phyloP scores from a whole-genome alignment of 805 yeast species.

The Wickerhamiella allomyrinae region DNA sequence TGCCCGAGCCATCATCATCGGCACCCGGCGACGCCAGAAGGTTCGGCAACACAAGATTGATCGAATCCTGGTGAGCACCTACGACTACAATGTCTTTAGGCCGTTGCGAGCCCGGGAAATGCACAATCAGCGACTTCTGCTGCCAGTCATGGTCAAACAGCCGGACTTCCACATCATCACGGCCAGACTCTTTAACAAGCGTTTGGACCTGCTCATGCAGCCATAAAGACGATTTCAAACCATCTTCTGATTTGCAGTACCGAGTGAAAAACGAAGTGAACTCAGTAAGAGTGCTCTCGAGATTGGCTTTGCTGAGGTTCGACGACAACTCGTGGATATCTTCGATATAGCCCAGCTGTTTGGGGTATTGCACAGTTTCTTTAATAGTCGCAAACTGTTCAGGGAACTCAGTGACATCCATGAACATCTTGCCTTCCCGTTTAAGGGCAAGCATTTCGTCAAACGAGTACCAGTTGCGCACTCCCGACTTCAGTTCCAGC shows the following conservation, averaged over 20 bases:
- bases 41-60: slow-evolving; percentile 57
- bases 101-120: slow-evolving; percentile 30
- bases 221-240: slow-evolving; percentile 61
- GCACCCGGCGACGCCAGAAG: slow-evolving; percentile 78
- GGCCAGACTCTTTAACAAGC: slow-evolving; percentile 21
- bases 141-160: slow-evolving; percentile 59
- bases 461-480: slow-evolving; percentile 25
- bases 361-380: slow-evolving; percentile 41
- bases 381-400: slow-evolving; percentile 11
- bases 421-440: slow-evolving; percentile 37
- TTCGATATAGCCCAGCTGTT: slow-evolving; percentile 24
- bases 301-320: slow-evolving; percentile 32
- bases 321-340: slow-evolving; percentile 30
- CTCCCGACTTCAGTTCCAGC: slow-evolving; percentile 15
- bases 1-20: slow-evolving; percentile 88
- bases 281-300: slow-evolving; percentile 41
- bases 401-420: slow-evolving; percentile 44
- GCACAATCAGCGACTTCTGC: slow-evolving; percentile 63
- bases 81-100: slow-evolving; percentile 46
- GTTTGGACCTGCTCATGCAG: slow-evolving; percentile 34
- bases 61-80: slow-evolving; percentile 84
- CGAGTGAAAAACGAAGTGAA: slow-evolving; percentile 63
- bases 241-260: slow-evolving; percentile 60
- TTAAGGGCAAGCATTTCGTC: slow-evolving; percentile 32
- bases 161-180: slow-evolving; percentile 30